These are phyloP conservation scores for Tetracentron sinense DNA, from an alignment of 164 flowering plant species.

Conservation along the genomic window DNA sequence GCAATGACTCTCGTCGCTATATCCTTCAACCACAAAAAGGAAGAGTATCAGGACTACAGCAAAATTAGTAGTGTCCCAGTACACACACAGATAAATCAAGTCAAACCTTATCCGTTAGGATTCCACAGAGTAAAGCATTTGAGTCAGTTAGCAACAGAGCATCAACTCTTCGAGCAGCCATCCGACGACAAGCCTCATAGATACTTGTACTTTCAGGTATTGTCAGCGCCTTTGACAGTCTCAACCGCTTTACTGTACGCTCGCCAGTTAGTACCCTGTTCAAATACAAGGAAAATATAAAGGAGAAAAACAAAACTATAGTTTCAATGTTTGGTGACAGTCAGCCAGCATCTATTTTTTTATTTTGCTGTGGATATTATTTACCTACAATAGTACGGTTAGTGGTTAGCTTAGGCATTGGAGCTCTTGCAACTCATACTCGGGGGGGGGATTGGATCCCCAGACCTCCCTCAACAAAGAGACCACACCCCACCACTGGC, in stretches of 20 bases:
- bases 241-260: slow-evolving; percentile 87
- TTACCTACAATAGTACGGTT: too few relatives aligned
- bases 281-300: too few relatives aligned
- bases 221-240: slow-evolving; percentile 89
- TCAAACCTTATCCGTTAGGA: slow-evolving; percentile 89
- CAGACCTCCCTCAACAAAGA: too few relatives aligned
- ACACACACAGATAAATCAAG: not conserved
- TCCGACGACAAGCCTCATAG: slow-evolving; percentile 81
- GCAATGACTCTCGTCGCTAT: slow-evolving; percentile 87
- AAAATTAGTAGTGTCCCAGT: too few relatives aligned
- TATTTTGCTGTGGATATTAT: too few relatives aligned
- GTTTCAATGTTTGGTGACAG: not conserved
- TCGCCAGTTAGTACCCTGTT: slow-evolving; percentile 75
- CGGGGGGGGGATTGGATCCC: too few relatives aligned
- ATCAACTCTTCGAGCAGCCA: slow-evolving; percentile 97
- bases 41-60: not conserved
- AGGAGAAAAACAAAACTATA: slow-evolving; percentile 1
- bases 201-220: slow-evolving; percentile 81
- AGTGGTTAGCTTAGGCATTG: too few relatives aligned
- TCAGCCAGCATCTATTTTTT: too few relatives aligned
- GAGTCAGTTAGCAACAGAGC: slow-evolving; percentile 92
- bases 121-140: slow-evolving; percentile 94
- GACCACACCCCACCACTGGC: too few relatives aligned
- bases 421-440: too few relatives aligned
- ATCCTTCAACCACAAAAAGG: slow-evolving; percentile 54